Conservation (phyloP, 1,284 basidiomycete species). For the Rhizoctonia solani region DNA sequence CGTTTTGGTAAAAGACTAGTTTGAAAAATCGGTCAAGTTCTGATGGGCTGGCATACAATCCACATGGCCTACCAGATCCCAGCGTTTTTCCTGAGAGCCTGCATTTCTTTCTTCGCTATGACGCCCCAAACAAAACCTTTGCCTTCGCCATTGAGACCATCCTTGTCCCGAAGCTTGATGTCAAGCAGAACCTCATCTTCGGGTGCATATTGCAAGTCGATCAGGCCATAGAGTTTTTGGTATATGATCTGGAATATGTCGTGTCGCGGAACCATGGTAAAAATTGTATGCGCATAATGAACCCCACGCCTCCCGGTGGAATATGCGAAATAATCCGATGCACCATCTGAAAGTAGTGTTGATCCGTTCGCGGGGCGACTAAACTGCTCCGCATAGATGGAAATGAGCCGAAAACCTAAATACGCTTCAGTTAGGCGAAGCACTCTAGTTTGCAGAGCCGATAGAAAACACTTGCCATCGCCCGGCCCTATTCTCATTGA, state of each 20-base stretch:
- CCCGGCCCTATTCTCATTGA: slow-evolving; percentile 60
- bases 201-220: slow-evolving; percentile 74
- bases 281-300: slow-evolving; percentile 74
- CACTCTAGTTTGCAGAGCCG: background rate
- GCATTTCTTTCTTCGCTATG: slow-evolving; percentile 76
- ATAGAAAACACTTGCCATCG: slow-evolving; percentile 53
- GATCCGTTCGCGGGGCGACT: slow-evolving; percentile 57
- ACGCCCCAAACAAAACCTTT: slow-evolving; percentile 79
- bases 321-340: slow-evolving; percentile 79
- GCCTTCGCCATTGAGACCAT: slow-evolving; percentile 36
- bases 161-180: slow-evolving; percentile 64
- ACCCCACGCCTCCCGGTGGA: slow-evolving; percentile 82
- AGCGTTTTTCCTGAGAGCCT: slow-evolving; percentile 69
- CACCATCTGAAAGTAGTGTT: slow-evolving; percentile 66
- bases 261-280: slow-evolving; percentile 79
- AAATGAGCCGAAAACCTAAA: slow-evolving; percentile 61
- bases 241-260: slow-evolving; percentile 71
- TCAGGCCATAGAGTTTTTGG: slow-evolving; percentile 62
- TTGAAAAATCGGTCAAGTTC: slow-evolving; percentile 5
- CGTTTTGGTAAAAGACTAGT: slow-evolving; percentile 66
- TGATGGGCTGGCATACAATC: background rate
- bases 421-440: slow-evolving; percentile 10
- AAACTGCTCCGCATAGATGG: slow-evolving; percentile 66
- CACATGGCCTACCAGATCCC: slow-evolving; percentile 72
- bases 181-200: slow-evolving; percentile 73